Base-by-base conservation (phyloP, 2,329 filamentous ascomycete genomes). In the Penicillium janthinellum region DNA sequence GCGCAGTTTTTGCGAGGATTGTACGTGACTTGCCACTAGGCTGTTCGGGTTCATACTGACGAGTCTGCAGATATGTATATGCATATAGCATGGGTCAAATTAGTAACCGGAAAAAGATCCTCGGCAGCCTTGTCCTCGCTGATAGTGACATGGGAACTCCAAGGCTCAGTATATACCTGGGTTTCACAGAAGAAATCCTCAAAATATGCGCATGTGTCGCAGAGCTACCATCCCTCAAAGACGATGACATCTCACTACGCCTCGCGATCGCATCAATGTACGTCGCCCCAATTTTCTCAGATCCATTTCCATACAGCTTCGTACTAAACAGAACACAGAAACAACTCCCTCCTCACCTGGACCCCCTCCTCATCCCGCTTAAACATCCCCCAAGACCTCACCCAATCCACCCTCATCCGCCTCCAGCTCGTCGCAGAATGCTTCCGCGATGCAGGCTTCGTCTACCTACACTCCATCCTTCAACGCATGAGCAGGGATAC, bases 121-220 rank as follows among this genome's bases (percentile, higher is more conserved):
- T 28, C 14, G 49, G 49, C 44, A 64, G 62, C 31, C 37, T 61
- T 14, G 35, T 49, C 6, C 57, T 64, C 6, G 65, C 65, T 14
- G 62, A 68, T 4, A 67, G 70, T 14, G 57, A 68, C 25, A 60
- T 71, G 28, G 66, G 62, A 4, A 55, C 68, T 34, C 72, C 67
- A 12, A 74, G 70, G 56, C 60, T 77, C 7, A 74, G 76, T 50
- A 74, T 74, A 25, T 77, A 77, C 52, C 67, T 76, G 38, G 75
- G 75, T 2, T 77, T 75, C 53, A 76, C 74, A 0, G 75, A 77
- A 55, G 70, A 74, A 15, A 63, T 76, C 3, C 65, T 77, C 25
- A 72, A 72, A 57, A 58, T 73, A 31, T 77, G 73, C 51, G 67
- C 71, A 10, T 63, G 67, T 22, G 75, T 75, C 25, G 68, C 73